Percentiles rank a stretch among this genome's conserved stretches.
Evolutionary conservation across 2,329 filamentous ascomycete species (phyloP).

Genomic region (Lithohypha guttulata): DNA sequence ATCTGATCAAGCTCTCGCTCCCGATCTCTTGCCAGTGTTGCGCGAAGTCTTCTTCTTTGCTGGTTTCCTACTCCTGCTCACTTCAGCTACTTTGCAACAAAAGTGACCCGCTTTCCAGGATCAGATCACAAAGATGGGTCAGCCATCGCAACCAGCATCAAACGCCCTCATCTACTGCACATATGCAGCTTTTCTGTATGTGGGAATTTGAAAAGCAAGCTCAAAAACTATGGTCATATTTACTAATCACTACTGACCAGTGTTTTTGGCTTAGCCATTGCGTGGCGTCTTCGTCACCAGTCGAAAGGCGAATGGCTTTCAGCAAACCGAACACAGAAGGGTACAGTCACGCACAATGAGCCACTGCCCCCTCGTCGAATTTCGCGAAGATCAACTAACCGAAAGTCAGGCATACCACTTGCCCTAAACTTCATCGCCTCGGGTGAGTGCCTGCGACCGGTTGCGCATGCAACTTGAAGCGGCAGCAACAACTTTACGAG

Average conservation of each 20-base stretch:
- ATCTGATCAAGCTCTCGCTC: too few species aligned
- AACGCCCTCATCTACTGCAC: constrained; percentile 76
- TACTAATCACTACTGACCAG: constrained; percentile 32
- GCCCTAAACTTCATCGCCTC: constrained; percentile 85
- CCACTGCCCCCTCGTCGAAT: too few species aligned
- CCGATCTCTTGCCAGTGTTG: too few species aligned
- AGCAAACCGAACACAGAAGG: constrained; percentile 72
- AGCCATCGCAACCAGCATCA: constrained; percentile 63
- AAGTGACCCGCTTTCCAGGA: constrained; percentile 36
- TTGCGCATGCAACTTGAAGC: constrained; percentile 39
- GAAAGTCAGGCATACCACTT: constrained; percentile 57
- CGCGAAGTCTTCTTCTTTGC: too few species aligned
- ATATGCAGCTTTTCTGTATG: constrained; percentile 67
- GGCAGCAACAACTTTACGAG: constrained; percentile 38
- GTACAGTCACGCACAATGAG: constrained; percentile 41
- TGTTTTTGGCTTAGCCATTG: constrained; percentile 49
- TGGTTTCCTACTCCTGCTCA: background rate
- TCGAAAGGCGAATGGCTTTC: constrained; percentile 61
- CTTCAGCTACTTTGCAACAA: background rate
- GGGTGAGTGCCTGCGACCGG: constrained; percentile 55
- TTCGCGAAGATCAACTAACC: constrained; percentile 6
- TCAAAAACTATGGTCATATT: constrained; percentile 12
- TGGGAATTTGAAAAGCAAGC: constrained; percentile 12
- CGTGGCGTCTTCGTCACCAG: constrained; percentile 49
- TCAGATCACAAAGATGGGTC: constrained; percentile 48